Evolutionary conservation across 139 green algal genomes (phyloP).

Genomic region (Nannochloris sp.): DNA sequence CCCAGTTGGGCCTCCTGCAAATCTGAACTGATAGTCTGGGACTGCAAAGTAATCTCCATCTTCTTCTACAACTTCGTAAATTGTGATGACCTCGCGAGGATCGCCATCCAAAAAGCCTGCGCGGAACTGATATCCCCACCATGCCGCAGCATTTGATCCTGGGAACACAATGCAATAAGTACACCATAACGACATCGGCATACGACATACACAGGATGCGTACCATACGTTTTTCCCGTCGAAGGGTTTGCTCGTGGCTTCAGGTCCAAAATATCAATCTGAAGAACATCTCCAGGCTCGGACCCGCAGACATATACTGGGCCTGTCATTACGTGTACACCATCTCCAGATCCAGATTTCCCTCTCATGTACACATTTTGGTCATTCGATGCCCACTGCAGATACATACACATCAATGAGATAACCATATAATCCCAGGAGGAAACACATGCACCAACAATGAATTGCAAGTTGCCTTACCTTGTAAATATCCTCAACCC

Average conservation of each 20-base stretch:
- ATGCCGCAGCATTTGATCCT: conserved; percentile 43
- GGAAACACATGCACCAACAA: too few relatives aligned
- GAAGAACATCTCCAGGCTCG: conserved; percentile 44
- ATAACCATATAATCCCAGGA: too few relatives aligned
- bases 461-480: neutral
- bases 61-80: conserved; percentile 43
- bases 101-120: conserved; percentile 33
- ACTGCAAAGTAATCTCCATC: conserved; percentile 21
- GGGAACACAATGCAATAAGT: neutral
- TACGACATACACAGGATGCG: neutral
- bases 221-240: conserved; percentile 35
- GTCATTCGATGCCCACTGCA: neutral
- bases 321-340: conserved; percentile 52
- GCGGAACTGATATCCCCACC: conserved; percentile 50
- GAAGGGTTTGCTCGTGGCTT: conserved; percentile 41
- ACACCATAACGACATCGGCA: too few relatives aligned
- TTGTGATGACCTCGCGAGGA: conserved; percentile 43
- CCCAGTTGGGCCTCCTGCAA: conserved; percentile 19
- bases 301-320: conserved; percentile 43
- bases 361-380: conserved; percentile 29
- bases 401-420: neutral
- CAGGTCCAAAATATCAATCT: conserved; percentile 52
- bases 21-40: conserved; percentile 48
- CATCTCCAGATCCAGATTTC: conserved; percentile 37
- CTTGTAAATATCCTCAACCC: conserved; percentile 49